Evolutionary conservation across 495 filamentous ascomycete species (phyloP).

Genomic region (Penicillium pancosmium): DNA sequence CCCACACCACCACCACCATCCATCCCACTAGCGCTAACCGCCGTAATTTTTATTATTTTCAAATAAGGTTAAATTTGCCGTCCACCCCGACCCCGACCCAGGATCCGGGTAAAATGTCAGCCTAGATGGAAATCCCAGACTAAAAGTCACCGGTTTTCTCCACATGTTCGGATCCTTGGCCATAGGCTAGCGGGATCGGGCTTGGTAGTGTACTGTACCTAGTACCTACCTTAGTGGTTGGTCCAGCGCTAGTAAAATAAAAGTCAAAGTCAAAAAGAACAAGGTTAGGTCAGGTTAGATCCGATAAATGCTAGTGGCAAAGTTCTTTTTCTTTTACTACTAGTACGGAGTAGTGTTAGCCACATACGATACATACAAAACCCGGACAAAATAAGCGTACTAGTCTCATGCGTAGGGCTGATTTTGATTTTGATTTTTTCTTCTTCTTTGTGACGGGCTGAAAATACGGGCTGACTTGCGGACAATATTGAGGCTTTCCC

Average conservation of each 20-base stretch:
- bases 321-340: background rate
- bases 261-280: background rate
- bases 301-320: background rate
- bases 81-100: background rate
- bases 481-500: background rate
- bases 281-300: too few species aligned
- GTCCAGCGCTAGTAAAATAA: background rate
- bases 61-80: background rate
- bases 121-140: background rate
- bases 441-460: background rate
- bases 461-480: background rate
- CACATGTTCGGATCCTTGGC: background rate
- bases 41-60: background rate
- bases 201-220: background rate
- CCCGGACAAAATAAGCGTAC: background rate
- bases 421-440: too few species aligned
- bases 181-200: conserved; percentile 2
- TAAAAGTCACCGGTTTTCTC: background rate
- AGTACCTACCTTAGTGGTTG: background rate
- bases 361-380: background rate
- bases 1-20: too few species aligned
- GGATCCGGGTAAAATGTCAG: background rate
- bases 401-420: background rate
- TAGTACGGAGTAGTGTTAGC: too few species aligned
- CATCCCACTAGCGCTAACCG: background rate